These are phyloP conservation scores for Leccinellum albellum DNA, from an alignment of 768 basidiomycete genomes.

Conservation along the genomic window DNA sequence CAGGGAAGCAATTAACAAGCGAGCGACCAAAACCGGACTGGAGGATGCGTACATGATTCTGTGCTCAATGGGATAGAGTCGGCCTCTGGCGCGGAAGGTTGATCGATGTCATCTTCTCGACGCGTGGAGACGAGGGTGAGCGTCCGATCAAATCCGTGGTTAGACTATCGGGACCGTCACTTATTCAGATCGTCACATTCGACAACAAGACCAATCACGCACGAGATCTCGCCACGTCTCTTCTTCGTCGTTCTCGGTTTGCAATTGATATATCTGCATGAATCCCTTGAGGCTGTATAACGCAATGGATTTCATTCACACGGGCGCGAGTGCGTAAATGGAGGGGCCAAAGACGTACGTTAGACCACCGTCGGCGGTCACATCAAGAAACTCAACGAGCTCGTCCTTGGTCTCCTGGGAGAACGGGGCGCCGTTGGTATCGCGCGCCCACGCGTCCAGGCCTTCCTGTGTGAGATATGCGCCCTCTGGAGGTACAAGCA, in stretches of 20 bases:
- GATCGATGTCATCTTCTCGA: conserved; percentile 44
- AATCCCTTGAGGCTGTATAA: conserved; percentile 67
- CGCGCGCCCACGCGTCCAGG: conserved; percentile 71
- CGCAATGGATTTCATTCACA: not conserved
- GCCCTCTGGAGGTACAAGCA: conserved; percentile 46
- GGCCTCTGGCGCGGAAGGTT: conserved; percentile 7
- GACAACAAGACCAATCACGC: conserved; percentile 23
- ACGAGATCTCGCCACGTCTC: conserved; percentile 85
- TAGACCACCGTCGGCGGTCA: conserved; percentile 64
- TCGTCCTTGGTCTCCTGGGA: conserved; percentile 75
- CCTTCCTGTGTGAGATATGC: conserved; percentile 59
- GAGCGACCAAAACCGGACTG: not conserved
- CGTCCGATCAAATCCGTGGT: conserved; percentile 71
- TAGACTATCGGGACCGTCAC: conserved; percentile 42
- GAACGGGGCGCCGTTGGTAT: conserved; percentile 82
- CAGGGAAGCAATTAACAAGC: not conserved
- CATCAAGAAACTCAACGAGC: conserved; percentile 70
- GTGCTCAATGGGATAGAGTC: conserved; percentile 12
- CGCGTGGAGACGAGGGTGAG: conserved; percentile 56
- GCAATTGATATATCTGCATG: conserved; percentile 79
- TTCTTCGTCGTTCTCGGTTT: conserved; percentile 79
- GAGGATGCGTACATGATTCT: conserved; percentile 16
- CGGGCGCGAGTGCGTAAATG: not conserved
- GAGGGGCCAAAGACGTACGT: conserved; percentile 48
- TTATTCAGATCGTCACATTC: conserved; percentile 2